A percentile compares a stretch with the other conserved stretches of the same genome.
phyloP scores from a whole-genome alignment of 2,329 filamentous ascomycete species.

The Nothomitra cinnamomea region DNA sequence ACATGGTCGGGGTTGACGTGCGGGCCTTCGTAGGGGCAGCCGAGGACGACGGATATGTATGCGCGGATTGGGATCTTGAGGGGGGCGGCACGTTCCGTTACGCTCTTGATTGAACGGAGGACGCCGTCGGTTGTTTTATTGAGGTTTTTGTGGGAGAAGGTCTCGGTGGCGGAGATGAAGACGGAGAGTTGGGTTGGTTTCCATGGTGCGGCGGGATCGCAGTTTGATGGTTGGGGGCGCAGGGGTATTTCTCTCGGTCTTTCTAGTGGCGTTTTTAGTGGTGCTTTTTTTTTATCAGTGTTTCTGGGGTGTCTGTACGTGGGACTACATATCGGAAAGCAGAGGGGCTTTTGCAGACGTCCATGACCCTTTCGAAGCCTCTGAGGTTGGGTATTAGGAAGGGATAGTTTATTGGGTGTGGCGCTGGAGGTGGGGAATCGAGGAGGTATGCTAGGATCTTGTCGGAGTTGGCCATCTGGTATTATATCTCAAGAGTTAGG shows the following conservation, averaged over 20 bases:
- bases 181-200: conserved; percentile 49
- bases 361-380: conserved; percentile 47
- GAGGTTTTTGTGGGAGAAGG: conserved; percentile 65
- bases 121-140: conserved; percentile 66
- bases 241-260: too few species aligned
- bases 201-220: conserved; percentile 15
- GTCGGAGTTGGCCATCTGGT: conserved; percentile 61
- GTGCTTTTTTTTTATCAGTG: too few species aligned
- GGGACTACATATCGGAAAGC: too few species aligned
- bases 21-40: conserved; percentile 58
- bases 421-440: conserved; percentile 35
- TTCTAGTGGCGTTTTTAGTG: too few species aligned
- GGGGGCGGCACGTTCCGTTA: conserved; percentile 51
- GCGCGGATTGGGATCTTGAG: conserved; percentile 53
- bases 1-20: conserved; percentile 43
- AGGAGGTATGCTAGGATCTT: conserved; percentile 57
- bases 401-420: conserved; percentile 48
- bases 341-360: conserved; percentile 32
- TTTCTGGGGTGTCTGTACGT: too few species aligned
- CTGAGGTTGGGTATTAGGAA: conserved; percentile 67
- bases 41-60: conserved; percentile 66
- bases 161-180: conserved; percentile 68
- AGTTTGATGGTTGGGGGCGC: too few species aligned
- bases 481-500: conserved; percentile 4
- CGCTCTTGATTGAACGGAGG: conserved; percentile 48